phyloP scores from a whole-genome alignment of 1,284 basidiomycete genomes.

The Wolfiporia cocos region DNA sequence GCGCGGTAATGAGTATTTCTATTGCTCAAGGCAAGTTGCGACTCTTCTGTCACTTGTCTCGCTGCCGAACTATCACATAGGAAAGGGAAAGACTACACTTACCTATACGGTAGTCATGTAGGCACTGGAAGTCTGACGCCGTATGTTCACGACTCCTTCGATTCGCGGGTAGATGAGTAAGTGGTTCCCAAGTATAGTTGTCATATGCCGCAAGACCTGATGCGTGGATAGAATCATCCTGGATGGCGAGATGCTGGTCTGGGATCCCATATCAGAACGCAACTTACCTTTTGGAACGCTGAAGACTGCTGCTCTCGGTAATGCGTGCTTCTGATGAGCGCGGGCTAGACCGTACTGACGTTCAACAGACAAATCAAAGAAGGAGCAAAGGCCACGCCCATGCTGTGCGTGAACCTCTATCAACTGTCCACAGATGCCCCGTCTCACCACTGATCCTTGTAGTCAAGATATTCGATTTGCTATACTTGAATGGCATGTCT shows the following conservation, averaged over 20 bases:
- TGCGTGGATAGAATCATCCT: constrained; percentile 66
- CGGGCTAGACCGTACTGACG: constrained; percentile 1
- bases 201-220: constrained; percentile 7
- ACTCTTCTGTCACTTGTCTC: constrained; percentile 4
- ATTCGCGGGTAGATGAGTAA: constrained; percentile 73
- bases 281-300: constrained; percentile 88
- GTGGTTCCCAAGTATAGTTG: constrained; percentile 22
- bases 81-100: constrained; percentile 92
- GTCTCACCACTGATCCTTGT: constrained; percentile 3
- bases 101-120: constrained; percentile 81
- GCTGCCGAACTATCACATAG: constrained; percentile 32
- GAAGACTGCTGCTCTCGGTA: constrained; percentile 84
- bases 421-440: too few relatives aligned
- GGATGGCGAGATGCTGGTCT: constrained; percentile 96
- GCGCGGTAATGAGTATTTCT: constrained; percentile 82
- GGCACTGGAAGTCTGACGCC: constrained; percentile 84
- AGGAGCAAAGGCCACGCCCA: constrained; percentile 70
- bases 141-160: constrained; percentile 71
- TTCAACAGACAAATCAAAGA: constrained; percentile 58
- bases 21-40: constrained; percentile 88
- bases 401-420: constrained; percentile 86
- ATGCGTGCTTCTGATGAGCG: constrained; percentile 9
- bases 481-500: constrained; percentile 78
- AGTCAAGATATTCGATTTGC: constrained; percentile 94
- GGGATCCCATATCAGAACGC: constrained; percentile 83